A percentile compares a stretch with the other conserved stretches of the same genome.
phyloP scores from a whole-genome alignment of 257 asterid genomes.

The Rhazya stricta region DNA sequence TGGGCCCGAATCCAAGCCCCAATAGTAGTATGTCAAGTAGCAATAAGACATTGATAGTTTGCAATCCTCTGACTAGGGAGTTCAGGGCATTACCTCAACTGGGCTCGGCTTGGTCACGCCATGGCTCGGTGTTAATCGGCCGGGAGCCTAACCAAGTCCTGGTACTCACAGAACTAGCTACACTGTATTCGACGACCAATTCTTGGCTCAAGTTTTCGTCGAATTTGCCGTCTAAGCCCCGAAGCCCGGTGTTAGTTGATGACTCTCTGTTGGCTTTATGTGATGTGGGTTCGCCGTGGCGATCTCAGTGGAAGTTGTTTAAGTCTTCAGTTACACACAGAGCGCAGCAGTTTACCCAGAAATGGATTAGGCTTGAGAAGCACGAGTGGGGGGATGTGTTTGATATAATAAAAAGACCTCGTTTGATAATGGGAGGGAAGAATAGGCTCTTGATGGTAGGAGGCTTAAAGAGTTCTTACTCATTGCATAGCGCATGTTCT shows the following conservation, averaged over 20 bases:
- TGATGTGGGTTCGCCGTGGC: slow-evolving; percentile 94
- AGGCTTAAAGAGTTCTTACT: slow-evolving; percentile 67
- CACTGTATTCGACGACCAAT: slow-evolving; percentile 49
- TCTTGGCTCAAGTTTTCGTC: slow-evolving; percentile 88
- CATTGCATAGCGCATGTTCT: slow-evolving; percentile 69
- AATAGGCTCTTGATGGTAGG: slow-evolving; percentile 78
- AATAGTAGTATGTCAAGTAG: background rate
- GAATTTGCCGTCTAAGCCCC: slow-evolving; percentile 82
- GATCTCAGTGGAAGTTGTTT: slow-evolving; percentile 91
- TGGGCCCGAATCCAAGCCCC: background rate
- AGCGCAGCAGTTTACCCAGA: slow-evolving; percentile 44
- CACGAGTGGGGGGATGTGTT: slow-evolving; percentile 92
- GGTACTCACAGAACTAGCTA: slow-evolving; percentile 85
- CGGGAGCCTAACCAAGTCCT: slow-evolving; percentile 54
- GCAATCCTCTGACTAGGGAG: slow-evolving; percentile 67
- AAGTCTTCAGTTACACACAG: slow-evolving; percentile 24
- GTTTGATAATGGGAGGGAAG: slow-evolving; percentile 60
- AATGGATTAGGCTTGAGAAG: slow-evolving; percentile 73
- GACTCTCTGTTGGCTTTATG: slow-evolving; percentile 67
- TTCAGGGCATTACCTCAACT: slow-evolving; percentile 78
- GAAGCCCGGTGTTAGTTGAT: slow-evolving; percentile 72
- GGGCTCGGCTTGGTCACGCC: slow-evolving; percentile 98
- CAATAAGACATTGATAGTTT: slow-evolving; percentile 60
- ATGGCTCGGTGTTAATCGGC: slow-evolving; percentile 85
- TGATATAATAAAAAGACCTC: slow-evolving; percentile 71